These are phyloP conservation scores for Cercospora citrullina DNA, from an alignment of 2,329 filamentous ascomycete species.

Conservation along the genomic window DNA sequence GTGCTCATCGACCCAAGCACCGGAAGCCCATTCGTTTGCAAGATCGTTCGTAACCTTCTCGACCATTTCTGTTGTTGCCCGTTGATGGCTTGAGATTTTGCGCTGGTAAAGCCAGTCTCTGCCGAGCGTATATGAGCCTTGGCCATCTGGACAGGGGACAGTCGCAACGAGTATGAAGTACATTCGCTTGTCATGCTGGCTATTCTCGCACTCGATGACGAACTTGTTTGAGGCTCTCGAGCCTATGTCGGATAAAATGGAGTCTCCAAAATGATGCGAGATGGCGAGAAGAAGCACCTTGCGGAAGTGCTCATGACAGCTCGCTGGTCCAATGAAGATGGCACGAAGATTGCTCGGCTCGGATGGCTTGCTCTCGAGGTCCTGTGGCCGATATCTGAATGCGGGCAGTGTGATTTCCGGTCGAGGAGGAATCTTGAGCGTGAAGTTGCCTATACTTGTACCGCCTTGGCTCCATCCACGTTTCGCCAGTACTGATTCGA, in stretches of 20 bases:
- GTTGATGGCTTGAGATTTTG: slow-evolving; percentile 32
- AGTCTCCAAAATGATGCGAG: slow-evolving; percentile 20
- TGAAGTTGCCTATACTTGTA: slow-evolving; percentile 50
- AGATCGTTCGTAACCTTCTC: slow-evolving; percentile 49
- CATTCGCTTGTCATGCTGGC: slow-evolving; percentile 37
- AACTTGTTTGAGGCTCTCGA: neutral
- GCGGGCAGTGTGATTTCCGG: slow-evolving; percentile 32
- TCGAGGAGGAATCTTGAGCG: slow-evolving; percentile 51
- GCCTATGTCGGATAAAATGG: neutral
- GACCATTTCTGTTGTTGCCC: slow-evolving; percentile 39
- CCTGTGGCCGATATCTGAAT: slow-evolving; percentile 40
- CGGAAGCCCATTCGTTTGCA: slow-evolving; percentile 47
- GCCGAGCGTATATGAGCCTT: slow-evolving; percentile 50
- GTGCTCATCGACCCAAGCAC: slow-evolving; percentile 55
- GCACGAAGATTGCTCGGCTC: slow-evolving; percentile 33
- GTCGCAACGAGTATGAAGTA: slow-evolving; percentile 60
- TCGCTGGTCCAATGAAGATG: slow-evolving; percentile 42
- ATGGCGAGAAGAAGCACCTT: slow-evolving; percentile 16
- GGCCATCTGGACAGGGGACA: slow-evolving; percentile 25
- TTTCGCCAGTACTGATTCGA: slow-evolving; percentile 46
- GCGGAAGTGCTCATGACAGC: slow-evolving; percentile 35
- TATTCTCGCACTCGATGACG: slow-evolving; percentile 27
- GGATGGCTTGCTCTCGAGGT: slow-evolving; percentile 19
- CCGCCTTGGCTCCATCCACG: slow-evolving; percentile 57
- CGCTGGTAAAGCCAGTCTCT: slow-evolving; percentile 53